Evolutionary conservation across 352 stramenopile species (phyloP), one percentile per base, ranked within the genome.

Genomic region (Aphanomyces invadans): DNA sequence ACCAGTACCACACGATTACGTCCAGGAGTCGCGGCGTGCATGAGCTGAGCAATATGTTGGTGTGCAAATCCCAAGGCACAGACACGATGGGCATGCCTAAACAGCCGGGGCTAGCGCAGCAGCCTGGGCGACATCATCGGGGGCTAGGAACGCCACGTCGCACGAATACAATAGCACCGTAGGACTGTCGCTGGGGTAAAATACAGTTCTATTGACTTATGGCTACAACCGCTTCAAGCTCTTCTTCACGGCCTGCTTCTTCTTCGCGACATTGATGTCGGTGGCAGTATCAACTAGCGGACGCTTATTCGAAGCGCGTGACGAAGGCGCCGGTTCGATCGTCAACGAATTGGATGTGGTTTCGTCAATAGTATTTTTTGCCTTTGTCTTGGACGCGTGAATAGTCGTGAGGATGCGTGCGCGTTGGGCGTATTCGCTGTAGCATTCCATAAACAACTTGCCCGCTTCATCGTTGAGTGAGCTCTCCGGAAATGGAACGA

Each of bases 401-500:
- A 98, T 96, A 31, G 65, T 77, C 10, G 92, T 97, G 83, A 92
- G 93, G 12, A 98, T 72, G 67, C 77, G 86, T 4, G 92, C 92
- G 44, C 90, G 87, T 23, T 83, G 78, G 36, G 83, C 80, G 72
- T 97, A 99, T 72, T 99, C 97, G 31, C 98, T 94, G 73, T 99
- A 99, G 71, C 87, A 98, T 62, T 99, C 92, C 86, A 99, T 98
- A 74, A 99, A 99, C 28, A 99, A 76, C 70, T 97, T 97, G 0
- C 97, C 97, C 12, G 97, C 97, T 70, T 99, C 97, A 71, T 99
- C 97, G 73, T 99, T 99, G 33, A 99, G 79, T 49, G 92, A 97
- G 26, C 90, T 98, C 74, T 99, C 97, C 0, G 97, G 97, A 71
- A 99, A 99, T 4, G 97, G 97, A 36, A 99, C 94, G 76, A 99